Base-by-base conservation (phyloP, 345 rosid species). In the Gynandropsis gynandra region DNA sequence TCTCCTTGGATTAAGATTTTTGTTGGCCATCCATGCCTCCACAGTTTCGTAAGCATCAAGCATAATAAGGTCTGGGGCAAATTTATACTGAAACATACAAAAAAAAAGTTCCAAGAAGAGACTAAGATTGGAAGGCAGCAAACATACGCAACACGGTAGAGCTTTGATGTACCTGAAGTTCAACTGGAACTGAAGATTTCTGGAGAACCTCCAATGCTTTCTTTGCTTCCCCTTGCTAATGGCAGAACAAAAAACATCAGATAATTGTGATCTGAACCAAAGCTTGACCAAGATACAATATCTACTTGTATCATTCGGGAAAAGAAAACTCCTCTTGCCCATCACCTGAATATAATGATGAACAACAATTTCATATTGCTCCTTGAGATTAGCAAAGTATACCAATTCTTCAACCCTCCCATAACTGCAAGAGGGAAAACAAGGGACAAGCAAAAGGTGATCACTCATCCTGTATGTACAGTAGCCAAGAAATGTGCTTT, bases 1-100 rank as follows among this genome's bases (percentile, higher is more conserved):
- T 66, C 83, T 92, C 78, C 97, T 80, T 18, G 98, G 97, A 58
- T 88, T 85, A 49, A 92, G 74, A 61, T 85, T 73, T 71, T 87
- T 81, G 43, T 75, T 80, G 54, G 83, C 71, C 95, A 92, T 85
- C 97, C 98, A 92, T 53, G 94, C 85, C 71, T 92, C 98, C 67
- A 92, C 97, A 33, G 98, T 87, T 77, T 92, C 98, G 66, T 92
- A 92, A 15, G 97, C 94, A 72, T 92, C 98, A 59, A 92, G 97
- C 71, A 79, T 76, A 55, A 92, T 83, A 52, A 92, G 94, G 11
- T 92, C 95, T 6, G 98, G 87, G 16, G 95, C 94, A 70, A 85
- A 92, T 76, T 87, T 87, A 71, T 92, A 92, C 98, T 92, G 90
- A 56, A 64, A 56, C 46, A 65, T 18, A 44, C 38, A 33, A 47